A percentile compares a stretch with the other conserved stretches of the same genome.
phyloP scores from a whole-genome alignment of 805 yeast species.

The Jamesozyma rosinii region DNA sequence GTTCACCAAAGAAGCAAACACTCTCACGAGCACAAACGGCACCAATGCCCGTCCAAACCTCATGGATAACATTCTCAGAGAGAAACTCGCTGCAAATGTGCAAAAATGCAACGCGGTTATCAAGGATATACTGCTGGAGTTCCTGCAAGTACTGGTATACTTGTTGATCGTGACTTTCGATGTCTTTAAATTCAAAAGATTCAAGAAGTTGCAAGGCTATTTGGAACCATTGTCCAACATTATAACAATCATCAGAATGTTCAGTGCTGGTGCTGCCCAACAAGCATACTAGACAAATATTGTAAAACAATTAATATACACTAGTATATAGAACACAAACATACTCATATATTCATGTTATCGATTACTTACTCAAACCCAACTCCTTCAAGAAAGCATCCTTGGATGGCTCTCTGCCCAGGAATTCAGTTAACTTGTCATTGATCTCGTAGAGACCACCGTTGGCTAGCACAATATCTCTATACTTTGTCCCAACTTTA shows the following conservation, averaged over 20 bases:
- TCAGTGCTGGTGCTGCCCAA: constrained; percentile 8
- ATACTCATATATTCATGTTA: too few relatives aligned
- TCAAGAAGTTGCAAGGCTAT: constrained; percentile 8
- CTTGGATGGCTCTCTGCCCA: constrained; percentile 69
- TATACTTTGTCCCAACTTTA: constrained; percentile 52
- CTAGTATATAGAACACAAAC: not conserved
- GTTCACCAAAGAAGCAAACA: constrained; percentile 11
- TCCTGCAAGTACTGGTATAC: constrained; percentile 21
- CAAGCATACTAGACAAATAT: not conserved
- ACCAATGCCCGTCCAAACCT: constrained; percentile 4
- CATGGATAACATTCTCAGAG: constrained; percentile 13
- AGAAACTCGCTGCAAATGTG: constrained; percentile 11
- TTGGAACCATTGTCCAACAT: constrained; percentile 21
- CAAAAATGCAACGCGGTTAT: constrained; percentile 11
- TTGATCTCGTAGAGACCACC: constrained; percentile 70
- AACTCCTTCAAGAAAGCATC: constrained; percentile 65
- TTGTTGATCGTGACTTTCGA: constrained; percentile 16
- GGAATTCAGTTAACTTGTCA: constrained; percentile 52
- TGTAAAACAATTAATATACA: too few relatives aligned
- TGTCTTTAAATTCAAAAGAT: constrained; percentile 13
- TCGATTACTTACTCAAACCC: constrained; percentile 31
- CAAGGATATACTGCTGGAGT: constrained; percentile 15
- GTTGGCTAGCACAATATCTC: constrained; percentile 56
- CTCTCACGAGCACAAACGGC: not conserved
- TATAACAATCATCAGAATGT: constrained; percentile 16